phyloP scores from a whole-genome alignment of 2,329 filamentous ascomycete species.

The Penicillium sp. region DNA sequence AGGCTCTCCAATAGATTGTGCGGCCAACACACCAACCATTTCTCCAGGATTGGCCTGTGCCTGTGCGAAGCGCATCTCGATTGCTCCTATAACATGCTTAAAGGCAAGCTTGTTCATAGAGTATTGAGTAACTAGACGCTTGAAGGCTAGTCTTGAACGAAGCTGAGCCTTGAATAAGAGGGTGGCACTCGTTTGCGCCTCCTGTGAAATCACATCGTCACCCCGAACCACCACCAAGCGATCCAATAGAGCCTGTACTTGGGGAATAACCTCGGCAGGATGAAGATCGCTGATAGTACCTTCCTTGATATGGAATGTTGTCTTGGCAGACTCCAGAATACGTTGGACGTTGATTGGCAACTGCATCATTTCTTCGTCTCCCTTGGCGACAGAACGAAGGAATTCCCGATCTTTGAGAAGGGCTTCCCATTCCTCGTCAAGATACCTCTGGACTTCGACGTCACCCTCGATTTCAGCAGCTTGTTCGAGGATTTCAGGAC shows the following conservation, averaged over 20 bases:
- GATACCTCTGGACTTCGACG: constrained; percentile 75
- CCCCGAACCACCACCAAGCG: constrained; percentile 83
- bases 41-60: constrained; percentile 88
- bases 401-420: constrained; percentile 70
- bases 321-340: constrained; percentile 85
- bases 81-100: constrained; percentile 83
- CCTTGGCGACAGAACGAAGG: constrained; percentile 68
- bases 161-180: constrained; percentile 89
- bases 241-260: constrained; percentile 69
- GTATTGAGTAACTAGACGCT: constrained; percentile 81
- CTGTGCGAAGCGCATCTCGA: constrained; percentile 83
- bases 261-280: constrained; percentile 79
- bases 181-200: constrained; percentile 85
- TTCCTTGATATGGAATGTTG: constrained; percentile 85
- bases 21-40: constrained; percentile 97
- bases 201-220: constrained; percentile 71
- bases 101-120: constrained; percentile 87
- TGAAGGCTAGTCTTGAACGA: constrained; percentile 86
- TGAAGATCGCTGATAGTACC: constrained; percentile 83
- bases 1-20: constrained; percentile 97
- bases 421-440: constrained; percentile 84
- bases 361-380: constrained; percentile 81
- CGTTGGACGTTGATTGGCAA: constrained; percentile 87
- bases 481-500: constrained; percentile 72
- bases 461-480: constrained; percentile 84